These are phyloP conservation scores for Aspergillus carlsbadensis DNA, from an alignment of 495 filamentous ascomycete genomes.

Conservation along the genomic window DNA sequence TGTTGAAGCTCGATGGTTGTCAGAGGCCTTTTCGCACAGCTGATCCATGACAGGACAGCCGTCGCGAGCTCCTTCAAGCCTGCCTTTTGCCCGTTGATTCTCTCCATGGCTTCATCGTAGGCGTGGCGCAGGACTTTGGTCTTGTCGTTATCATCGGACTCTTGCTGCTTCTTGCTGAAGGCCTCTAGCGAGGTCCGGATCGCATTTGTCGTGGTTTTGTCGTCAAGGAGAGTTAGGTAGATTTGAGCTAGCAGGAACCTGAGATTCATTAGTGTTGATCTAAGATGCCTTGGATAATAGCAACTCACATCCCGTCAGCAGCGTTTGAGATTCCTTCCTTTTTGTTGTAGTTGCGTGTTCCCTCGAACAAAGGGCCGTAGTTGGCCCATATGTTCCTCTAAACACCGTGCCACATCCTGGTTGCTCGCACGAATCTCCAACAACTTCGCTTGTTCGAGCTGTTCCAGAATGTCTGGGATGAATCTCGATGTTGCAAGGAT, in stretches of 20 bases:
- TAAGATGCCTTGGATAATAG: not conserved
- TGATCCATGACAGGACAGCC: slow-evolving; percentile 1
- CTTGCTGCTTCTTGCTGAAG: slow-evolving; percentile 2
- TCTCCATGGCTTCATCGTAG: slow-evolving; percentile 9
- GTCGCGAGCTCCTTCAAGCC: not conserved
- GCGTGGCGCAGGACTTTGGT: no score
- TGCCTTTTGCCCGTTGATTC: not conserved
- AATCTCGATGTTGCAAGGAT: slow-evolving; percentile 42
- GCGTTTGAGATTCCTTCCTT: slow-evolving; percentile 7
- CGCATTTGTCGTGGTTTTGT: not conserved
- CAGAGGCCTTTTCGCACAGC: not conserved
- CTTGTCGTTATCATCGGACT: no score
- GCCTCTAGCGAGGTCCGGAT: not conserved
- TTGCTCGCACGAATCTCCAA: slow-evolving; percentile 40
- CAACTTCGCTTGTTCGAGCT: slow-evolving; percentile 17
- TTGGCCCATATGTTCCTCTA: slow-evolving; percentile 11
- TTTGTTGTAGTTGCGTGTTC: not conserved
- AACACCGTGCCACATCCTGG: slow-evolving; percentile 35
- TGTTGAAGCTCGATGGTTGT: not conserved
- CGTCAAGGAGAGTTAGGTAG: slow-evolving; percentile 6
- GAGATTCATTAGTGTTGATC: no score
- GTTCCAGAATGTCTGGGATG: slow-evolving; percentile 29
- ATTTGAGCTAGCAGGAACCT: slow-evolving; percentile 16
- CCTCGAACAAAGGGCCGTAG: not conserved
- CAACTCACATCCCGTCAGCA: slow-evolving; percentile 15